Percentiles rank a stretch among this genome's conserved stretches.
These are phyloP conservation scores for Spergularia bocconei DNA, from an alignment of 148 eudicot species.

Conservation along the genomic window DNA sequence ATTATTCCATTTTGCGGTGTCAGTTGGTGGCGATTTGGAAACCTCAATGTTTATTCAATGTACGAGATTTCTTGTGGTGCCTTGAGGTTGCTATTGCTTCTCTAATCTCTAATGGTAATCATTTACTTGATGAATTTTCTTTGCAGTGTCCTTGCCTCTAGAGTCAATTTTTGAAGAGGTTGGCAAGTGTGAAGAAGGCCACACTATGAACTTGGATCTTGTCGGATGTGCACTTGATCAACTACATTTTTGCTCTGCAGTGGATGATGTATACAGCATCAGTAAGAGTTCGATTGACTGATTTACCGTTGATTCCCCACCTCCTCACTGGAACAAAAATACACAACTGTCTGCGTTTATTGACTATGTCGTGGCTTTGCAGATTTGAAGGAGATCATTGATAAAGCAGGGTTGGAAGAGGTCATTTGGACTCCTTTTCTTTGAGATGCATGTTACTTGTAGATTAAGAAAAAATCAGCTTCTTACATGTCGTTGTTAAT, in stretches of 20 bases:
- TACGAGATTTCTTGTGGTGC: not conserved
- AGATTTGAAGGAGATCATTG: slow-evolving; percentile 68
- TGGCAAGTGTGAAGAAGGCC: slow-evolving; percentile 63
- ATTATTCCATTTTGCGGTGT: not conserved
- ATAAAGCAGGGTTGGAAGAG: slow-evolving; percentile 70
- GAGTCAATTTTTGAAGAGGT: slow-evolving; percentile 68
- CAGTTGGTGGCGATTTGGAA: slow-evolving; percentile 1
- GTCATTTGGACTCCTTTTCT: slow-evolving; percentile 31
- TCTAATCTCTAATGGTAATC: not conserved
- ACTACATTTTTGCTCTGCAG: slow-evolving; percentile 55
- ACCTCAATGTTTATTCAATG: not conserved
- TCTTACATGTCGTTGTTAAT: slow-evolving; percentile 10
- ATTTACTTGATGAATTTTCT: slow-evolving; percentile 17
- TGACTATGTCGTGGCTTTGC: slow-evolving; percentile 29
- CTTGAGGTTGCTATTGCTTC: not conserved
- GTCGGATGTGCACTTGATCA: slow-evolving; percentile 59
- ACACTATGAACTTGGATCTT: slow-evolving; percentile 67
- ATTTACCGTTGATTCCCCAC: not conserved
- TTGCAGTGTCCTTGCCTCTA: slow-evolving; percentile 64
- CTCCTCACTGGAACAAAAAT: not conserved
- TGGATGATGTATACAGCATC: slow-evolving; percentile 52
- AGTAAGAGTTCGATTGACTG: slow-evolving; percentile 41
- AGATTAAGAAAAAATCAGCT: not conserved
- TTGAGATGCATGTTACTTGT: not conserved
- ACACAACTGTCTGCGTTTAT: not conserved